A percentile compares a stretch with the other conserved stretches of the same genome.
Conservation (phyloP, 2,329 filamentous ascomycete species). For the Meredithiella fracta region DNA sequence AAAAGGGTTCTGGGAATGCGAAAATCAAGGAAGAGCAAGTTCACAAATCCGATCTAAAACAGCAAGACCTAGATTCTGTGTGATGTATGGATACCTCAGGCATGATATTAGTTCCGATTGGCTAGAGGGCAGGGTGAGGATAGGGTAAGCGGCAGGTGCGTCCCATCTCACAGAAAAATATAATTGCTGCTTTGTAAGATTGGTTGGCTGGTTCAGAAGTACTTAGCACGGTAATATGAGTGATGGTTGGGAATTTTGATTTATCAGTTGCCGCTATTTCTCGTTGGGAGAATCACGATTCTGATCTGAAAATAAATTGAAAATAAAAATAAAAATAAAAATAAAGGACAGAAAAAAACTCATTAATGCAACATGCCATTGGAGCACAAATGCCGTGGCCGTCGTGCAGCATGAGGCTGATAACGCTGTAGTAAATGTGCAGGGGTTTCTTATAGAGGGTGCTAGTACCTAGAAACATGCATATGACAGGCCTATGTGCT, state of each 20-base stretch:
- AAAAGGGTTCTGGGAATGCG: background rate
- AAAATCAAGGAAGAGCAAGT: background rate
- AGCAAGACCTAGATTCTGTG: background rate
- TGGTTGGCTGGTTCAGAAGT: too few relatives aligned
- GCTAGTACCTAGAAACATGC: background rate
- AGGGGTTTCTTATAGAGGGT: background rate
- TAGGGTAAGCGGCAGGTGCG: too few relatives aligned
- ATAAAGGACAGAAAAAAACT: background rate
- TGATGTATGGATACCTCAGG: constrained; percentile 1
- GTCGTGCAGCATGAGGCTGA: background rate
- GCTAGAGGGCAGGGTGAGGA: background rate
- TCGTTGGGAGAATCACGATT: background rate
- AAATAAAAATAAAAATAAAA: background rate
- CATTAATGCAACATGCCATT: too few relatives aligned
- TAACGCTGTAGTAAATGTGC: background rate
- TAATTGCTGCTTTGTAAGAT: too few relatives aligned
- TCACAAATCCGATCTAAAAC: constrained; percentile 1
- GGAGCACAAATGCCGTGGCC: background rate
- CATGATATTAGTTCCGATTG: background rate
- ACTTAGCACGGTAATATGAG: background rate
- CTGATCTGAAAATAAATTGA: background rate
- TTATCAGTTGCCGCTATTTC: background rate
- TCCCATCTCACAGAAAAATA: too few relatives aligned
- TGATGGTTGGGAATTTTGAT: background rate
- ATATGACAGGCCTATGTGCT: background rate